A percentile compares a stretch with the other conserved stretches of the same genome.
These are phyloP conservation scores for Lepidium didymum DNA, from an alignment of 345 rosid genomes.

Conservation along the genomic window DNA sequence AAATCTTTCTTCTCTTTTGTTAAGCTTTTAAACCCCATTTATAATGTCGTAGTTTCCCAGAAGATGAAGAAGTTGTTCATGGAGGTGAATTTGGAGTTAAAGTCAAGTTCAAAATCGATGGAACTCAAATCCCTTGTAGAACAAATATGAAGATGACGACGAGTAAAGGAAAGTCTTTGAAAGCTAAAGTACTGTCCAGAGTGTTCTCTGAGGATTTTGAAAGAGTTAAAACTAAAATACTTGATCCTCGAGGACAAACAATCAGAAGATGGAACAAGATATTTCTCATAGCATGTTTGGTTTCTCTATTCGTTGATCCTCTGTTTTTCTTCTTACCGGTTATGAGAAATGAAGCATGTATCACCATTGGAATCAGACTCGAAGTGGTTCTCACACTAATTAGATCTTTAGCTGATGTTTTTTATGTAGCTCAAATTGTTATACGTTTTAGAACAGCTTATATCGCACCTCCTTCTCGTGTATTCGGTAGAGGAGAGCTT, in stretches of 20 bases:
- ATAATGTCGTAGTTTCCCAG: constrained; percentile 41
- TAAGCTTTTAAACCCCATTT: background rate
- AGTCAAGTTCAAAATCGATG: constrained; percentile 40
- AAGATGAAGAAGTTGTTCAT: constrained; percentile 43
- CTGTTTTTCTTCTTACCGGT: constrained; percentile 65
- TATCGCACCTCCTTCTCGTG: constrained; percentile 83
- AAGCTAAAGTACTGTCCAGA: constrained; percentile 65
- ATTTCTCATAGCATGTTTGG: constrained; percentile 58
- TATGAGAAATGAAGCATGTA: constrained; percentile 47
- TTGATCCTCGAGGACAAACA: constrained; percentile 68
- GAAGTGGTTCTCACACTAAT: constrained; percentile 53
- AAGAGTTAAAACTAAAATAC: constrained; percentile 47
- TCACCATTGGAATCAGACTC: constrained; percentile 46
- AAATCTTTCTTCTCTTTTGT: background rate
- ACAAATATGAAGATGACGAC: constrained; percentile 24
- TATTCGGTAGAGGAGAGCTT: constrained; percentile 87
- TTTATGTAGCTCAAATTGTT: constrained; percentile 61
- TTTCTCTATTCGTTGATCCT: constrained; percentile 81
- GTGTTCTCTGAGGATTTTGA: constrained; percentile 76
- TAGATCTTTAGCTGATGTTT: constrained; percentile 68
- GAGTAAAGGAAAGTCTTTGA: constrained; percentile 36
- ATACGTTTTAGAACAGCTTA: constrained; percentile 71
- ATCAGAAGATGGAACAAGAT: constrained; percentile 68
- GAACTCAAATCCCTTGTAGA: constrained; percentile 33
- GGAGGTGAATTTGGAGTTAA: constrained; percentile 40